Conservation (phyloP, 192 early-diverging fungal species). For the Endogone sp. region DNA sequence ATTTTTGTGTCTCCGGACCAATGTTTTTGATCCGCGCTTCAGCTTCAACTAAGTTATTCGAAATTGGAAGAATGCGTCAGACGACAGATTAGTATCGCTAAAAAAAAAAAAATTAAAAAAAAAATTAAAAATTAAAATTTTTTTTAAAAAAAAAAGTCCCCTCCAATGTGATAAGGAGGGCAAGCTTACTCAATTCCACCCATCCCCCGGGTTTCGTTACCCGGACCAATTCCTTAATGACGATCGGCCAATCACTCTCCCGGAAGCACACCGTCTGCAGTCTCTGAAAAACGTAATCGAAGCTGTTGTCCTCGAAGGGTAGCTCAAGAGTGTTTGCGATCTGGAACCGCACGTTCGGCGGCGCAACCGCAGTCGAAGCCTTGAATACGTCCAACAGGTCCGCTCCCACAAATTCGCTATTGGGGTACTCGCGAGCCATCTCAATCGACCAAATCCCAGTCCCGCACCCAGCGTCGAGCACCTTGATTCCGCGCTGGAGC, state of each 20-base stretch:
- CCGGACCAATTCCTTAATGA: background rate
- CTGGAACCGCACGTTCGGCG: background rate
- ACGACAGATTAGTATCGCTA: too few species aligned
- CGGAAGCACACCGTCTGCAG: background rate
- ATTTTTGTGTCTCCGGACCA: too few species aligned
- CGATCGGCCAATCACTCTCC: background rate
- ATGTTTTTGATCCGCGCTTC: too few species aligned
- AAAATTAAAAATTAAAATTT: too few species aligned
- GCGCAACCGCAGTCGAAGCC: background rate
- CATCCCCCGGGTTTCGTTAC: background rate
- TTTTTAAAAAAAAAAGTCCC: too few species aligned
- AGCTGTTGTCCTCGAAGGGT: background rate
- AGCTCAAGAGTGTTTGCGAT: background rate
- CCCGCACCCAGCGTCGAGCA: background rate
- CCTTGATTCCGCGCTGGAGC: background rate
- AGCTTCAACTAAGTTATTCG: too few species aligned
- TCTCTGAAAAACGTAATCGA: background rate
- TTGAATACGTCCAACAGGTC: background rate
- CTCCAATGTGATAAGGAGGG: too few species aligned
- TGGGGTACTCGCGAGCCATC: background rate
- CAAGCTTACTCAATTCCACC: background rate
- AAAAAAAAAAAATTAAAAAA: too few species aligned
- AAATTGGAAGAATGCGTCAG: too few species aligned
- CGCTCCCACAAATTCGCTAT: background rate
- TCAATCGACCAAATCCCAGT: background rate